Conservation (phyloP, 768 basidiomycete species). For the Cystoderma amianthinum region DNA sequence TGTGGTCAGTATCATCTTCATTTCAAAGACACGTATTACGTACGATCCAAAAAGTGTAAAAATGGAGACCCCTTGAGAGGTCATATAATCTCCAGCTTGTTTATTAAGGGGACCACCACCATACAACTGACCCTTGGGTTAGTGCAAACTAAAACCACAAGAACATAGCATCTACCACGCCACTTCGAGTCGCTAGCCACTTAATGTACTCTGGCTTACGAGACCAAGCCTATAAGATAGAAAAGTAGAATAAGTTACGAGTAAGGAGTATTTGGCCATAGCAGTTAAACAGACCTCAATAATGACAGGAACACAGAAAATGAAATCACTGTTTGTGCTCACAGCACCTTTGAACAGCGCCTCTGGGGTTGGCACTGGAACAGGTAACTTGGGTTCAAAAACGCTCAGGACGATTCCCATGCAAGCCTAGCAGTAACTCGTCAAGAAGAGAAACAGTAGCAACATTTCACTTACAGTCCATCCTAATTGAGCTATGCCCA, state of each 20-base stretch:
- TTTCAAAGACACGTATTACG: slow-evolving; percentile 2
- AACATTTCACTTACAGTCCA: too few species aligned
- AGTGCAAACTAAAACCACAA: not conserved
- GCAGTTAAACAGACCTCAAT: slow-evolving; percentile 9
- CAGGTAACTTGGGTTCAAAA: not conserved
- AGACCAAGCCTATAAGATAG: slow-evolving; percentile 7
- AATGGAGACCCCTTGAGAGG: slow-evolving; percentile 7
- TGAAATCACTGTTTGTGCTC: not conserved
- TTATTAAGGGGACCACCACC: slow-evolving; percentile 12
- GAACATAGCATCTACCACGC: slow-evolving; percentile 6
- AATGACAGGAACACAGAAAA: slow-evolving; percentile 11
- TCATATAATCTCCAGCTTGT: slow-evolving; percentile 10
- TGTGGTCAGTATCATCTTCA: not conserved
- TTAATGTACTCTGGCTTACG: slow-evolving; percentile 4
- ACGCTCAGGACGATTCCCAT: not conserved
- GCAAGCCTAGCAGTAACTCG: not conserved
- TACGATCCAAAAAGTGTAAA: slow-evolving; percentile 13
- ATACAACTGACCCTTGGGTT: slow-evolving; percentile 6
- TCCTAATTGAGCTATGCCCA: not conserved
- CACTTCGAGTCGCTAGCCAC: slow-evolving; percentile 6
- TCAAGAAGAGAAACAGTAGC: too few species aligned
- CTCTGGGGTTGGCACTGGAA: not conserved
- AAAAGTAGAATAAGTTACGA: not conserved
- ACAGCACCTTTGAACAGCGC: not conserved
- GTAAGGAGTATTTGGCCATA: not conserved